These are phyloP conservation scores for Solanum chacoense DNA, from an alignment of 305 asterid genomes.

Conservation along the genomic window DNA sequence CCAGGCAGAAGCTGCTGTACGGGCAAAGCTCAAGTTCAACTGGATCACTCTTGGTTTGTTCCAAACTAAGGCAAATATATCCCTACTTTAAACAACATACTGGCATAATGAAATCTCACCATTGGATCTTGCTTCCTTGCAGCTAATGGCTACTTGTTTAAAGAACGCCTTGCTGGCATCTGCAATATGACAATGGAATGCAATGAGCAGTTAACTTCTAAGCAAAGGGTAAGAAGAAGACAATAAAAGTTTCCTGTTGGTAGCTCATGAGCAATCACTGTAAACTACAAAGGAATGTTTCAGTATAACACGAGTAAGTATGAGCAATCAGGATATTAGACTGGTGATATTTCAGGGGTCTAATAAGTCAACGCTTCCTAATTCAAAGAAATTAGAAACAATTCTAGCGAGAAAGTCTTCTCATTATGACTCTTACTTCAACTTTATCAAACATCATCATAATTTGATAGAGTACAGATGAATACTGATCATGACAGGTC, in stretches of 20 bases:
- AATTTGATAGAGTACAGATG: background rate
- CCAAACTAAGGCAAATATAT: background rate
- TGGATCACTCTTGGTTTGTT: background rate
- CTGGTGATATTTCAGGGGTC: background rate
- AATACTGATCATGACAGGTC: background rate
- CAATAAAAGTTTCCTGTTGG: background rate
- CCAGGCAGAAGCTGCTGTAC: background rate
- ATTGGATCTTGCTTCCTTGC: conserved; percentile 18
- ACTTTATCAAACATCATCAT: background rate
- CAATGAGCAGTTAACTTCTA: background rate
- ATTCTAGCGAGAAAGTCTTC: background rate
- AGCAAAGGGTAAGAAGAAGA: background rate
- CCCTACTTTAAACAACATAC: background rate
- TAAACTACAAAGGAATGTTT: background rate
- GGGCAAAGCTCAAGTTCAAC: background rate
- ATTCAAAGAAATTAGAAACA: background rate
- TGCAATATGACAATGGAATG: conserved; percentile 3
- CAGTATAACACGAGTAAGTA: background rate
- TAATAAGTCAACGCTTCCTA: background rate
- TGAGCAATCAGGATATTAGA: background rate
- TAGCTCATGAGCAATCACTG: background rate
- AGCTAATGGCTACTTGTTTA: conserved; percentile 16
- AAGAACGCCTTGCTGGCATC: conserved; percentile 34
- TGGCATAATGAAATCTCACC: conserved; percentile 17
- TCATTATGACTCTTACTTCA: background rate